phyloP scores from a whole-genome alignment of 169 alveolate species.

The Perkinsus olseni region DNA sequence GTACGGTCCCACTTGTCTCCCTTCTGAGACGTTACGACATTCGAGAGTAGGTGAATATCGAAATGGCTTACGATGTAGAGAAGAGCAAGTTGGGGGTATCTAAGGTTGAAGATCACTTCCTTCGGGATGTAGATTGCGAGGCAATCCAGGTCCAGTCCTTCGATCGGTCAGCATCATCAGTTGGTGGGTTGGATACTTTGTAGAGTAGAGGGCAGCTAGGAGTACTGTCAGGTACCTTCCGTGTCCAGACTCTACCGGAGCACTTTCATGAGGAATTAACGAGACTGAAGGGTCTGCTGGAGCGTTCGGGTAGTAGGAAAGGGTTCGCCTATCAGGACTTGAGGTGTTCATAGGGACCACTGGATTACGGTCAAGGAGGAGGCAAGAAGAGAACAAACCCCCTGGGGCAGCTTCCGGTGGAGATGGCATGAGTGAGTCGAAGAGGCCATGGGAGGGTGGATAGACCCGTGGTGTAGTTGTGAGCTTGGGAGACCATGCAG shows the following conservation, averaged over 20 bases:
- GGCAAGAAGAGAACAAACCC: too few species aligned
- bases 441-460: too few species aligned
- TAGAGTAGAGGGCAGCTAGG: not conserved
- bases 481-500: too few species aligned
- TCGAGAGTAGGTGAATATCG: not conserved
- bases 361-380: too few species aligned
- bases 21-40: not conserved
- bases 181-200: not conserved
- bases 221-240: not conserved
- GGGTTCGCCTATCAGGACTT: too few species aligned
- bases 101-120: not conserved
- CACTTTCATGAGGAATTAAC: not conserved
- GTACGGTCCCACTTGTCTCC: not conserved
- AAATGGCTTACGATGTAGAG: not conserved
- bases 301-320: not conserved
- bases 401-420: too few species aligned
- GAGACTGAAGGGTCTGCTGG: not conserved
- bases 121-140: not conserved
- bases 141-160: not conserved
- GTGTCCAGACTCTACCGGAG: not conserved
- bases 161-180: not conserved
- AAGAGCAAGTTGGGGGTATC: not conserved
- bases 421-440: too few species aligned
- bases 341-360: too few species aligned
- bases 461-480: too few species aligned